A percentile compares a stretch with the other conserved stretches of the same genome.
These are phyloP conservation scores for Coemansia sp. DNA, from an alignment of 371 early-diverging fungal species.

Conservation along the genomic window DNA sequence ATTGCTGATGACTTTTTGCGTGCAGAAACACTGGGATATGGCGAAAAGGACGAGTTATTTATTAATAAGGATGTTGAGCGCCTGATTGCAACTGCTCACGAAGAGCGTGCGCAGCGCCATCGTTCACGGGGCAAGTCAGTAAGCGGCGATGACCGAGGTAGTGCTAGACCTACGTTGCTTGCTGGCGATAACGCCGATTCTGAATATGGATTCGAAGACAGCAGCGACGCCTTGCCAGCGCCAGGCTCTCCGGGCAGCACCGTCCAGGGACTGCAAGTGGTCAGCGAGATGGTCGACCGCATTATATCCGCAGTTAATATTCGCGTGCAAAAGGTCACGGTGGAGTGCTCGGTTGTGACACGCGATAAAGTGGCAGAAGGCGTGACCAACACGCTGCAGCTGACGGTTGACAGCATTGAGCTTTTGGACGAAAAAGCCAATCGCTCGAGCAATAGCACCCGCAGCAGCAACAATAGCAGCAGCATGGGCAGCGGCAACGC, in stretches of 20 bases:
- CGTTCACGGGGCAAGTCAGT: conserved; percentile 20
- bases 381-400: conserved; percentile 13
- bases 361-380: conserved; percentile 9
- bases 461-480: conserved; percentile 8
- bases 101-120: conserved; percentile 39
- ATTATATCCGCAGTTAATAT: conserved; percentile 55
- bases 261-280: conserved; percentile 47
- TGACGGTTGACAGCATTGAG: conserved; percentile 33
- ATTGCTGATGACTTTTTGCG: conserved; percentile 85
- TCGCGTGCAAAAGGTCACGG: conserved; percentile 34
- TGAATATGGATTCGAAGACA: conserved; percentile 20
- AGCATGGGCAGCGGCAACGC: conserved; percentile 9
- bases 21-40: conserved; percentile 58
- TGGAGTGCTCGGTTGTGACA: conserved; percentile 29
- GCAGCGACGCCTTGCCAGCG: conserved; percentile 20
- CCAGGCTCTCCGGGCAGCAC: conserved; percentile 41
- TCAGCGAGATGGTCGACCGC: conserved; percentile 56
- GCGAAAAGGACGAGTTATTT: conserved; percentile 43
- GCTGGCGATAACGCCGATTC: not conserved
- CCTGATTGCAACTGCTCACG: conserved; percentile 46
- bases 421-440: conserved; percentile 29
- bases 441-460: not conserved
- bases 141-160: not conserved
- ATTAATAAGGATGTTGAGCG: conserved; percentile 51
- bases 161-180: not conserved